Evolutionary conservation across 768 basidiomycete species (phyloP).

Genomic region (Crucibulum laeve): DNA sequence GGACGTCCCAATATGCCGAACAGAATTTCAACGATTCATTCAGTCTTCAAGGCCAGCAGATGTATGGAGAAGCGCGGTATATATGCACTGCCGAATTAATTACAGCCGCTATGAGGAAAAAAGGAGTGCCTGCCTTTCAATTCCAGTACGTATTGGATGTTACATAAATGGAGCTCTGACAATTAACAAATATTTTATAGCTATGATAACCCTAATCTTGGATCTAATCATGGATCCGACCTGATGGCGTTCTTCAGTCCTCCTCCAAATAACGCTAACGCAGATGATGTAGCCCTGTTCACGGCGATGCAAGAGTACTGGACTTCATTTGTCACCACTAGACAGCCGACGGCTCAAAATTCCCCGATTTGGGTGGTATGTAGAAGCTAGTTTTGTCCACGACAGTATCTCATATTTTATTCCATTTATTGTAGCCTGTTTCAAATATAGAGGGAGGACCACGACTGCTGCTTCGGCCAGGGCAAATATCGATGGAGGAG

Average conservation of each 20-base stretch:
- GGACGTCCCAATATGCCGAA: constrained; percentile 30
- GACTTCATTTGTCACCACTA: constrained; percentile 33
- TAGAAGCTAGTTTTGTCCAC: no score
- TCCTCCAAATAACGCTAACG: constrained; percentile 17
- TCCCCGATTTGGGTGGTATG: constrained; percentile 24
- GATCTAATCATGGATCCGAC: constrained; percentile 32
- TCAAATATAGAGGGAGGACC: constrained; percentile 17
- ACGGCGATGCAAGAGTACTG: constrained; percentile 33
- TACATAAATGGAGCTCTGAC: neutral
- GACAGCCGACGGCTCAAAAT: constrained; percentile 19
- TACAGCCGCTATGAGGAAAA: constrained; percentile 15
- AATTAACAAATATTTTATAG: constrained; percentile 11
- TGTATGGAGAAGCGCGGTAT: constrained; percentile 41
- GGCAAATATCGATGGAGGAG: constrained; percentile 17
- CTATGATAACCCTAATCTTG: constrained; percentile 35
- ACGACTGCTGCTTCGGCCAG: constrained; percentile 24
- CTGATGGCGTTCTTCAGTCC: constrained; percentile 30
- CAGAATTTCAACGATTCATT: constrained; percentile 25
- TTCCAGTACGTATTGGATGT: constrained; percentile 26
- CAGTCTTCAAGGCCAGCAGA: constrained; percentile 36
- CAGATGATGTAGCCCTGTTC: constrained; percentile 24
- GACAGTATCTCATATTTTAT: no score
- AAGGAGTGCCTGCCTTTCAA: constrained; percentile 22
- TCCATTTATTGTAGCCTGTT: constrained; percentile 13
- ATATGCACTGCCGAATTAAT: constrained; percentile 38